Percentiles rank a stretch among this genome's conserved stretches.
Evolutionary conservation across 768 basidiomycete genomes (phyloP).

Genomic region (Porpolomopsis calyptriformis): DNA sequence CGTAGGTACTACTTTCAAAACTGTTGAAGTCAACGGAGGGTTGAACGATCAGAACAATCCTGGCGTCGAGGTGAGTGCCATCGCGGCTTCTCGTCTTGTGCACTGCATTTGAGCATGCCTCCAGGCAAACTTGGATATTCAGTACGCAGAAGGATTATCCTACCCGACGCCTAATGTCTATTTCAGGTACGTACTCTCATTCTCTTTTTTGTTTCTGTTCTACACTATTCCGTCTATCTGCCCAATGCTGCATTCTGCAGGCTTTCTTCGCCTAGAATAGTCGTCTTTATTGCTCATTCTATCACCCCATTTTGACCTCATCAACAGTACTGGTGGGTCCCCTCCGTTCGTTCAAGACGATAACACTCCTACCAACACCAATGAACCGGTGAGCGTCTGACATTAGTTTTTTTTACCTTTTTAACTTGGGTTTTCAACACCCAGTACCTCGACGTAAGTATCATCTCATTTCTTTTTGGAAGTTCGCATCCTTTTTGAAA

Average conservation of each 20-base stretch:
- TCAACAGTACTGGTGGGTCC: slow-evolving; percentile 30
- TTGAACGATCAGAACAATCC: slow-evolving; percentile 26
- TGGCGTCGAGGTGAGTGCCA: slow-evolving; percentile 18
- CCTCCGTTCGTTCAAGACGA: slow-evolving; percentile 36
- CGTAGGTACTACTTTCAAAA: slow-evolving; percentile 22
- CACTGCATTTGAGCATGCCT: neutral
- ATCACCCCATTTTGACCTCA: too few relatives aligned
- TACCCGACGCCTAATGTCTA: slow-evolving; percentile 35
- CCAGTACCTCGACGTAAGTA: slow-evolving; percentile 10
- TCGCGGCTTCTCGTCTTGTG: neutral
- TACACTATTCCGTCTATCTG: too few relatives aligned
- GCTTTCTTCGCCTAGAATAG: too few relatives aligned
- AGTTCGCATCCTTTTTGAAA: slow-evolving; percentile 17
- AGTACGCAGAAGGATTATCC: slow-evolving; percentile 35
- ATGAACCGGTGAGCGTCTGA: slow-evolving; percentile 24
- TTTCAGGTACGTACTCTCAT: slow-evolving; percentile 19
- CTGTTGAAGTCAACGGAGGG: slow-evolving; percentile 29
- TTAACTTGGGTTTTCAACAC: neutral
- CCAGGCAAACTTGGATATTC: slow-evolving; percentile 40
- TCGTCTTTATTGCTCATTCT: too few relatives aligned
- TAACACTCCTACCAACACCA: slow-evolving; percentile 28
- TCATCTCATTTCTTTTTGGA: neutral
- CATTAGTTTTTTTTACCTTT: too few relatives aligned
- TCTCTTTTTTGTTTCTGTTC: slow-evolving; percentile 4
- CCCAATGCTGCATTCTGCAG: too few relatives aligned